A percentile compares a stretch with the other conserved stretches of the same genome.
These are phyloP conservation scores for Cyclostephanos invisitatus DNA, from an alignment of 108 stramenopile species.

Conservation along the genomic window DNA sequence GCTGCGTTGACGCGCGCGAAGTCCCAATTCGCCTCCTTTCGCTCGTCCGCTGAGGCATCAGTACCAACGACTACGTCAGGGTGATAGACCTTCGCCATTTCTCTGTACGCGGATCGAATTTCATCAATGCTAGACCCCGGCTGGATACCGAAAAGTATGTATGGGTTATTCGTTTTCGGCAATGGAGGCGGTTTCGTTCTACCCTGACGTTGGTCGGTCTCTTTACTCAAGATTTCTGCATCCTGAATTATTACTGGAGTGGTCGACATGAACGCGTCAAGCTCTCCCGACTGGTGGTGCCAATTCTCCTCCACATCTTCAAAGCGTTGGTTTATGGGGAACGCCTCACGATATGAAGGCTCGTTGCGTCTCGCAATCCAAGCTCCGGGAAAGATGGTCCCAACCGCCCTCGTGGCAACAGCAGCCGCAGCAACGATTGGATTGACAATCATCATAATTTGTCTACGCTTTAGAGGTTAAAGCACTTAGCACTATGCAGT, in stretches of 20 bases:
- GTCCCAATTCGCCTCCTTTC: conserved; percentile 27
- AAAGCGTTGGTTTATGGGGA: background rate
- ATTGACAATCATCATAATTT: conserved; percentile 10
- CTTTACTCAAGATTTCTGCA: conserved; percentile 17
- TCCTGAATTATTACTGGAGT: background rate
- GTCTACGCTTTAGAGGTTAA: background rate
- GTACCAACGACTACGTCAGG: conserved; percentile 26
- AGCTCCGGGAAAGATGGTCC: conserved; percentile 7
- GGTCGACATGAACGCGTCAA: conserved; percentile 2
- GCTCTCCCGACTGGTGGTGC: conserved; percentile 9
- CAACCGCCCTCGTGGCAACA: conserved; percentile 6
- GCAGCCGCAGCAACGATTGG: conserved; percentile 13
- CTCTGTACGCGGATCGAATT: conserved; percentile 19
- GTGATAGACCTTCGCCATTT: conserved; percentile 27
- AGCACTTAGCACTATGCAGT: no score
- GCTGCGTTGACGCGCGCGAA: conserved; percentile 39
- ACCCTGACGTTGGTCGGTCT: background rate
- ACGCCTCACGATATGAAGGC: background rate
- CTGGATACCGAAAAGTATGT: conserved; percentile 15
- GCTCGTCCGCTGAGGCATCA: conserved; percentile 26
- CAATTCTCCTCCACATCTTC: background rate
- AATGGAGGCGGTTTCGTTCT: conserved; percentile 17
- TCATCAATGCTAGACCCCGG: conserved; percentile 12
- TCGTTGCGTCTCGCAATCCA: conserved; percentile 4
- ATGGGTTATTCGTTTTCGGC: conserved; percentile 23